Evolutionary conservation across 2,329 filamentous ascomycete genomes (phyloP).

Genomic region (Acephala macrosclerotiorum): DNA sequence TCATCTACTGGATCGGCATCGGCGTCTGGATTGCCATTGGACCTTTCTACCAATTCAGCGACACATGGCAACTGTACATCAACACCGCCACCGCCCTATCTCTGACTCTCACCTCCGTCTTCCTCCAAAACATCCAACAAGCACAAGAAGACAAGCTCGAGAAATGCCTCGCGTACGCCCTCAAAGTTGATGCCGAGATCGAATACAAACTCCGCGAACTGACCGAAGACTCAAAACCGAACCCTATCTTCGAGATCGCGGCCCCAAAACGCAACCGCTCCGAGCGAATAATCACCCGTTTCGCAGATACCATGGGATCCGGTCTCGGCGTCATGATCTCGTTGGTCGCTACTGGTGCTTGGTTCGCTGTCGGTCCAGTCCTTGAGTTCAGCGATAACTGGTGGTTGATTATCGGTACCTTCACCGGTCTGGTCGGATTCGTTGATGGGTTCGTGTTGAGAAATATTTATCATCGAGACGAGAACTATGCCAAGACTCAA

Average conservation of each 20-base stretch:
- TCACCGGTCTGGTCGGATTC: slow-evolving; percentile 54
- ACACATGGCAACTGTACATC: slow-evolving; percentile 51
- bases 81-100: slow-evolving; percentile 53
- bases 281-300: slow-evolving; percentile 51
- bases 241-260: slow-evolving; percentile 45
- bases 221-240: slow-evolving; percentile 45
- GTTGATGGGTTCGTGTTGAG: slow-evolving; percentile 54
- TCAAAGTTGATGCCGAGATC: slow-evolving; percentile 46
- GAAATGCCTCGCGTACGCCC: slow-evolving; percentile 45
- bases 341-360: slow-evolving; percentile 46
- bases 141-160: slow-evolving; percentile 46
- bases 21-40: slow-evolving; percentile 47
- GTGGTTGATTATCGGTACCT: slow-evolving; percentile 57
- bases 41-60: slow-evolving; percentile 40
- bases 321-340: slow-evolving; percentile 50
- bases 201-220: slow-evolving; percentile 46
- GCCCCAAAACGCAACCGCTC: slow-evolving; percentile 44
- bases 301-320: slow-evolving; percentile 52
- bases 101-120: slow-evolving; percentile 50
- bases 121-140: slow-evolving; percentile 50
- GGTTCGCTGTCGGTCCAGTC: slow-evolving; percentile 49
- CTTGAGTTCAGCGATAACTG: slow-evolving; percentile 52
- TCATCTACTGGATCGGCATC: slow-evolving; percentile 48
- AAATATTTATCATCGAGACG: slow-evolving; percentile 49
- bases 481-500: slow-evolving; percentile 32